Conservation (phyloP, 257 asterid genomes). For the Ehretia macrophylla region DNA sequence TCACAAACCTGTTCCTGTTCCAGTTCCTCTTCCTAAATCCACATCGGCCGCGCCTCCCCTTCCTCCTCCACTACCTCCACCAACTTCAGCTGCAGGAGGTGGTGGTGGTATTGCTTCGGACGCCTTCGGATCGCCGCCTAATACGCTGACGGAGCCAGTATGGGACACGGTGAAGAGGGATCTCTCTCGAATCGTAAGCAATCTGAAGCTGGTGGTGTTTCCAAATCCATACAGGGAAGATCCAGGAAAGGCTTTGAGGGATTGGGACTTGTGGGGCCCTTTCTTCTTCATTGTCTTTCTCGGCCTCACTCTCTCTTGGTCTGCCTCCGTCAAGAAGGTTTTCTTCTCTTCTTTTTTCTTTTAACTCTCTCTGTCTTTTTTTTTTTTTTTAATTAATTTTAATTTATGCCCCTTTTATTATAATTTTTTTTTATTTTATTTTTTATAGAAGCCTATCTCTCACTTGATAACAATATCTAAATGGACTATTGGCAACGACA, state of each 20-base stretch:
- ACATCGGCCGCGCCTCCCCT: background rate
- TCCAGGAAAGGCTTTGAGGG: conserved; percentile 94
- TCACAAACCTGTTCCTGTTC: conserved; percentile 43
- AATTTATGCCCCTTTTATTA: background rate
- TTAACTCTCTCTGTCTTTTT: background rate
- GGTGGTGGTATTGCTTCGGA: conserved; percentile 23
- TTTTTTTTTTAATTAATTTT: background rate
- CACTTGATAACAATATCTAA: too few relatives aligned
- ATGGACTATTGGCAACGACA: too few relatives aligned
- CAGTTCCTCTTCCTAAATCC: conserved; percentile 17
- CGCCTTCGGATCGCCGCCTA: conserved; percentile 69
- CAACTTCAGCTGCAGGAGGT: conserved; percentile 3
- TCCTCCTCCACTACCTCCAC: conserved; percentile 37
- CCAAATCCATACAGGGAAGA: conserved; percentile 92
- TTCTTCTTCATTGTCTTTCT: conserved; percentile 95
- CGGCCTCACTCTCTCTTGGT: conserved; percentile 92
- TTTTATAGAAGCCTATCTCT: too few relatives aligned
- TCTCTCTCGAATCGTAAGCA: conserved; percentile 78
- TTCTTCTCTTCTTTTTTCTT: background rate
- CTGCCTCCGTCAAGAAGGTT: conserved; percentile 92
- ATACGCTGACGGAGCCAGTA: conserved; percentile 88
- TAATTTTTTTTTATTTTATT: too few relatives aligned
- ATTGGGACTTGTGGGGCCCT: conserved; percentile 99
- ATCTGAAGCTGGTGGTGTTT: conserved; percentile 88
- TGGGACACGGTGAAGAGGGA: conserved; percentile 95